These are phyloP conservation scores for Stropharia rugosoannulata DNA, from an alignment of 768 basidiomycete genomes.

Conservation along the genomic window DNA sequence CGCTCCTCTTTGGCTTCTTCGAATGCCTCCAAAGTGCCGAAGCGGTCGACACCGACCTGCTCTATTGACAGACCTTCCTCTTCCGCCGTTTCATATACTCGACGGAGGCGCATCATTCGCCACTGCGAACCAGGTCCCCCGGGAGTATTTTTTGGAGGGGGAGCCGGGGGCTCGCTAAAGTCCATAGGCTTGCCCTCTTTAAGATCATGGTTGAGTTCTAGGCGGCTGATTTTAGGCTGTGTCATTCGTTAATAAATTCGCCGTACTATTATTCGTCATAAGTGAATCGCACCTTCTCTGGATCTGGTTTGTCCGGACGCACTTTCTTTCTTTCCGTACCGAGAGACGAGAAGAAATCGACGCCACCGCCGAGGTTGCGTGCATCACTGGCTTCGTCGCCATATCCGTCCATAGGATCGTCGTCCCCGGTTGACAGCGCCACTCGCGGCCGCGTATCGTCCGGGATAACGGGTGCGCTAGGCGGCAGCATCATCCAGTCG, in stretches of 20 bases:
- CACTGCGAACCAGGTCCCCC: constrained; percentile 94
- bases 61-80: constrained; percentile 76
- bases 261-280: background rate
- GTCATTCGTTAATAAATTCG: background rate
- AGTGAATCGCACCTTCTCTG: constrained; percentile 56
- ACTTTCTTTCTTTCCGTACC: constrained; percentile 80
- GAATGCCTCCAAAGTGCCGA: constrained; percentile 82
- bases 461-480: constrained; percentile 28
- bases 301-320: constrained; percentile 56
- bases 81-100: constrained; percentile 87
- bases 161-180: constrained; percentile 35
- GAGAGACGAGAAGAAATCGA: constrained; percentile 89
- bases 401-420: constrained; percentile 64
- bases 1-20: constrained; percentile 89
- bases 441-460: constrained; percentile 18
- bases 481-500: constrained; percentile 83
- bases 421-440: constrained; percentile 22
- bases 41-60: constrained; percentile 85
- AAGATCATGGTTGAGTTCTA: constrained; percentile 62
- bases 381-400: constrained; percentile 45
- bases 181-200: constrained; percentile 41
- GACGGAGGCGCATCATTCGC: constrained; percentile 96
- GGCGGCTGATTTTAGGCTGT: constrained; percentile 60
- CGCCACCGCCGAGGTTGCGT: constrained; percentile 53
- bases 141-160: constrained; percentile 56